Evolutionary conservation across 495 filamentous ascomycete genomes (phyloP), one percentile per base, ranked within the genome.

Genomic region (Rhizodiscina lignyota): DNA sequence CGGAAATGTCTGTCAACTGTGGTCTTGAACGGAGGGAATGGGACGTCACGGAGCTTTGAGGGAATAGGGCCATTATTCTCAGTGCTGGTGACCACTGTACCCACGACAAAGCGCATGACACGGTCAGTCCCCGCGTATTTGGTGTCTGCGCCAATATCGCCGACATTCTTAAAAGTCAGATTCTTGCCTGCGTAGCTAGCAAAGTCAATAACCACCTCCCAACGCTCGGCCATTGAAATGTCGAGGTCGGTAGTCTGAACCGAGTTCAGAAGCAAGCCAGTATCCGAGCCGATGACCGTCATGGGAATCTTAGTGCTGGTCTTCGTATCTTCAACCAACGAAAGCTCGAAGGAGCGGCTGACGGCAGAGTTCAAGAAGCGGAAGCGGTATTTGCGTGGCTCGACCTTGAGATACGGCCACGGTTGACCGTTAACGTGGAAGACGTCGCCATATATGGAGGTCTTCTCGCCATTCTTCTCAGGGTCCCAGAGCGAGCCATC

Each of bases 361-460:
- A 70, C 47, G 21, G 66, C 43, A 0, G 63, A 58, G 43, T 71
- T 55, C 12, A 70, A 45, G 24, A 73, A 49, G 17, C 68, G 50
- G 36, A 73, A 58, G 15, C 67, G 64, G 48, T 72, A 72, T 37
- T 70, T 70, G 43, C 68, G 58, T 0, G 67, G 66, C 41, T 71
- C 53, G n/a, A 73, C 69, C 11, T 52, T 54, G 13, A 68, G 43
- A 43, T 52, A 66, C 0, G 69, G 67, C 66, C 66, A 72, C 0
- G 66, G 66, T 37, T 67, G 62, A 2, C 61, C 68, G 43, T 73
- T 72, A 37, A 74, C 69, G 27, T 62, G 54, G 31, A 67, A 67
- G 15, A 66, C 55, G 36, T 74, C 69, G 21, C 69, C 70, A 35
- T 54, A 73, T 5, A 66, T 46, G 20, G 58, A 64, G 16, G 44